Base-by-base conservation (phyloP, 805 yeast genomes). In the Saccharomycopsis sp. region DNA sequence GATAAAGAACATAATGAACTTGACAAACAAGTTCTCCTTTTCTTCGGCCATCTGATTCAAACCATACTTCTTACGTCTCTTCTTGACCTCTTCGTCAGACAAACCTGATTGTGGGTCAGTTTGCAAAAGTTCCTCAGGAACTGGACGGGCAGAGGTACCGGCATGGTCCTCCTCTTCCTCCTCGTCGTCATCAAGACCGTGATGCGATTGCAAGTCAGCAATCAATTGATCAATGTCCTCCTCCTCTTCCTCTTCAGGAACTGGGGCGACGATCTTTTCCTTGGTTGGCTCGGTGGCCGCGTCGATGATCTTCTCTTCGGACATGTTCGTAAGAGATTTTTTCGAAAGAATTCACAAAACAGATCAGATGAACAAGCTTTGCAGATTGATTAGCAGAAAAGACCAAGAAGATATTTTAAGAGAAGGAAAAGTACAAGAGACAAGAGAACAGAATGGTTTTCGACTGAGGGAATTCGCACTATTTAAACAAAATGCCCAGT, bases 31-130 rank as follows among this genome's bases (percentile, higher is more conserved):
- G 78, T 86, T 87, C 78, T 89, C 96, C 68, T 81, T 76, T 73
- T 89, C 96, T 78, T 89, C 96, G 66, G 88, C 84, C 96, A 89
- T 87, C 78, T 87, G 92, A 76, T 89, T 89, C 64, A 83, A 77
- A 81, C 97, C 97, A 71, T 75, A 89, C 83, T 86, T 88, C 88
- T 88, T 89, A 78, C 96, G 83, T 81, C 97, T 85, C 74, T 79
- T 84, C 70, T 73, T 58, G 61, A 88, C 96, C 74, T 89, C 96
- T 52, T 86, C 96, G 62, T 83, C 75, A 62, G 86, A 72, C 70
- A 89, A 81, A 83, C 97, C 97, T 67, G 72, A 71, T 56, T 83
- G 71, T 56, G 92, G 91, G 78, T 86, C 89, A 63, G 97, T 89
- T 74, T 87, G 86, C 69, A 89, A 79, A 65, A 87, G 75, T 70